phyloP scores from a whole-genome alignment of 2,329 filamentous ascomycete species.

The Aspergillus bombycis region DNA sequence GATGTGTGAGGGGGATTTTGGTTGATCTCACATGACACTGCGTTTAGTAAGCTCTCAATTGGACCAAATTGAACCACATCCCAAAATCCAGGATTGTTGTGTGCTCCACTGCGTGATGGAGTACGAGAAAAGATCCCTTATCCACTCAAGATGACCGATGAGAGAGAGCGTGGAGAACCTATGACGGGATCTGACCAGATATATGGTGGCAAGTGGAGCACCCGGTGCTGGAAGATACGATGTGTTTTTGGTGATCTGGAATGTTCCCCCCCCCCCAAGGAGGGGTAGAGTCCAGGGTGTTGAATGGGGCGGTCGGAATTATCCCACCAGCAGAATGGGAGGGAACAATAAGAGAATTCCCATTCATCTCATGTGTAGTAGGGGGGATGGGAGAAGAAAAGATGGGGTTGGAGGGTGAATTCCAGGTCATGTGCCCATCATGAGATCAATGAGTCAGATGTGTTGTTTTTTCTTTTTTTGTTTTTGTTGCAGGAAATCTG shows the following conservation, averaged over 20 bases:
- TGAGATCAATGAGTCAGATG: conserved; percentile 2
- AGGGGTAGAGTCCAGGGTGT: background rate
- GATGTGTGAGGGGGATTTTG: background rate
- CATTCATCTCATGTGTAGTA: too few relatives aligned
- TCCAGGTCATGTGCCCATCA: background rate
- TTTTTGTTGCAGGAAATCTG: background rate
- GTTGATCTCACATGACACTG: background rate
- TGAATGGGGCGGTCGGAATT: background rate
- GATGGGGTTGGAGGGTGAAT: background rate
- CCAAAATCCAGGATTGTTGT: conserved; percentile 2
- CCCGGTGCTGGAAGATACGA: background rate
- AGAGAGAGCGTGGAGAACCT: conserved; percentile 5
- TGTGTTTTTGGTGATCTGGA: background rate
- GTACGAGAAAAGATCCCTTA: background rate
- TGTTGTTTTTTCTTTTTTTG: background rate
- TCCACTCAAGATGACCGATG: background rate
- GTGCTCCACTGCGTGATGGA: background rate
- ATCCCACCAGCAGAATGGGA: background rate
- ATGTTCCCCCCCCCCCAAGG: background rate
- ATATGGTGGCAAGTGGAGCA: conserved; percentile 11
- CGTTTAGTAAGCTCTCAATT: background rate
- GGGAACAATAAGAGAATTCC: background rate
- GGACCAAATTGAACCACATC: background rate
- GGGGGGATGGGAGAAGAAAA: background rate
- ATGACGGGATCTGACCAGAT: conserved; percentile 10